Evolutionary conservation across 306 rosid genomes (phyloP), one percentile per base, ranked within the genome.

Genomic region (Acacia melanoxylon): DNA sequence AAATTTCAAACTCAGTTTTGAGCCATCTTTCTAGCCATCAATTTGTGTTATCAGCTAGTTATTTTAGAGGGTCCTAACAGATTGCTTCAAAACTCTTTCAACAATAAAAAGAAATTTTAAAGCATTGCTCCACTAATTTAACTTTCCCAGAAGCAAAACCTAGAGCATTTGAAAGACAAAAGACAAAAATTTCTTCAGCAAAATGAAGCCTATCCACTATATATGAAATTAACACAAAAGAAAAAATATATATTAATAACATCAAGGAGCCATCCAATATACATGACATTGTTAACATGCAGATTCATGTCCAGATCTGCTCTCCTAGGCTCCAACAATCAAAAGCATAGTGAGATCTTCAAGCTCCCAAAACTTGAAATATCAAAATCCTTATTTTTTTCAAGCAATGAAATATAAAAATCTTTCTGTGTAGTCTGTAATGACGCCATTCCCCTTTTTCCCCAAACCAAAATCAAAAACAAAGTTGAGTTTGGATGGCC

Each of bases 241-340:
- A 11, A 66, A 79, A 68, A 9, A 63, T n/a, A 78, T 63, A 1
- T 7, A n/a, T 25, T 37, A 83, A 85, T 77, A 83, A 91, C 99
- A 97, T 95, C 97, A 74, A 95, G 92, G 78, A 95, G 93, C 99
- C 99, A 95, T 86, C 96, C 99, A 66, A 93, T 91, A 80, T 93
- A 93, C 61, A 92, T 80, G 79, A 95, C 99, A 54, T 95, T 95
- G 88, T 93, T 95, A 84, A 95, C 98, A 86, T 93, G 98, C 82
- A 86, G 97, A 82, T 95, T 95, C 99, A 92, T 93, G 90, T 95
- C 98, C 42, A 95, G 86, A 88, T 95, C 98, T 31, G 96, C 97
- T 89, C 99, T 89, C 82, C 98, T 84, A 14, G 98, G 97, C 99
- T 95, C 94, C 82, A 83, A 78, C 19, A 78, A 85, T 48, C 56